phyloP scores from a whole-genome alignment of 1,284 basidiomycete genomes.

The Pseudozyma sp. region DNA sequence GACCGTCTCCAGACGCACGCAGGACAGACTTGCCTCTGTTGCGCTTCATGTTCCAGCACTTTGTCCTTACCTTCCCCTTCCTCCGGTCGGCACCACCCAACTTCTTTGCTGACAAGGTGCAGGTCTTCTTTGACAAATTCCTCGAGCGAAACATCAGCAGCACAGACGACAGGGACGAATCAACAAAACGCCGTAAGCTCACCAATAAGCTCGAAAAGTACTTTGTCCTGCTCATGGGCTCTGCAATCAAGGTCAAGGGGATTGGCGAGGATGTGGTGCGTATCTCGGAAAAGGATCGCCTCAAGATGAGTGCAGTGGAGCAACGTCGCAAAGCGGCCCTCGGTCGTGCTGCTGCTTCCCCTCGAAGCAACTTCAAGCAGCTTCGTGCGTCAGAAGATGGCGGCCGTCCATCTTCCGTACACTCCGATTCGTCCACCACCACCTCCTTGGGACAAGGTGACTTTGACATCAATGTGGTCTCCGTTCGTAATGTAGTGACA shows the following conservation, averaged over 20 bases:
- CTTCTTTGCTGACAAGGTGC: conserved; percentile 67
- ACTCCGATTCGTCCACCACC: conserved; percentile 1
- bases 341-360: conserved; percentile 30
- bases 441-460: neutral
- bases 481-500: conserved; percentile 56
- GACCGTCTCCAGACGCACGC: conserved; percentile 43
- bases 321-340: conserved; percentile 50
- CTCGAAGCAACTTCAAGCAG: neutral
- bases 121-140: conserved; percentile 65
- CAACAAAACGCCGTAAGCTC: conserved; percentile 53
- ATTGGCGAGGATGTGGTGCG: conserved; percentile 62
- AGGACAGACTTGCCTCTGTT: conserved; percentile 60
- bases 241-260: conserved; percentile 56
- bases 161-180: conserved; percentile 55
- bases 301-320: conserved; percentile 54
- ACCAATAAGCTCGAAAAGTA: conserved; percentile 55
- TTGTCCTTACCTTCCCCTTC: conserved; percentile 68
- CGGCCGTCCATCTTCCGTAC: neutral
- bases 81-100: conserved; percentile 64
- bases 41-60: conserved; percentile 67
- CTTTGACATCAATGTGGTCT: conserved; percentile 65
- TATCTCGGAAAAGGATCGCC: conserved; percentile 58
- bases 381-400: conserved; percentile 7
- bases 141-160: conserved; percentile 63
- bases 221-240: conserved; percentile 58